Evolutionary conservation across 2,329 filamentous ascomycete genomes (phyloP).

Genomic region (Acarospora socialis): DNA sequence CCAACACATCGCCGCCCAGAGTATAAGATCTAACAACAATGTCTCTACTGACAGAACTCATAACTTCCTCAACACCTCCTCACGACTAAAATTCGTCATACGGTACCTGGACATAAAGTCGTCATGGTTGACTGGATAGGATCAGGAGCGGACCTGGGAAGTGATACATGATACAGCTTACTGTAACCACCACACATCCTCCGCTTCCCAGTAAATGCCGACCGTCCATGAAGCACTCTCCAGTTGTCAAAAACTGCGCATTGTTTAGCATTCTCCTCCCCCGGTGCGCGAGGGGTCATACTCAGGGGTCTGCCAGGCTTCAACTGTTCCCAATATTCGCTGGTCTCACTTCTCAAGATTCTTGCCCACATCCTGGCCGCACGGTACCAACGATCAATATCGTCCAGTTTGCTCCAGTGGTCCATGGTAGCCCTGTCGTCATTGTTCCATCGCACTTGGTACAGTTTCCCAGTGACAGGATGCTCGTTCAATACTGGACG

Average conservation of each 20-base stretch:
- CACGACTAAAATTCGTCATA: constrained; percentile 48
- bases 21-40: too few relatives aligned
- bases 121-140: constrained; percentile 53
- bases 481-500: constrained; percentile 60
- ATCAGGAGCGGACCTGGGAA: not conserved
- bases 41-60: too few relatives aligned
- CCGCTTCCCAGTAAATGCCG: constrained; percentile 66
- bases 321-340: constrained; percentile 70
- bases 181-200: constrained; percentile 86
- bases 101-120: constrained; percentile 67
- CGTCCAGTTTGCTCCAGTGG: too few relatives aligned
- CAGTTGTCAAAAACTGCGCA: constrained; percentile 81
- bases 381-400: constrained; percentile 55
- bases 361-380: constrained; percentile 62
- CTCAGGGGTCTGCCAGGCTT: constrained; percentile 62
- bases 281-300: constrained; percentile 29
- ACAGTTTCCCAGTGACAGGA: constrained; percentile 27
- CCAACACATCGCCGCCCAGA: too few relatives aligned
- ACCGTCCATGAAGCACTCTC: constrained; percentile 79
- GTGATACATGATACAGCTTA: constrained; percentile 33
- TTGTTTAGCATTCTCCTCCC: constrained; percentile 1
- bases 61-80: constrained; percentile 14
- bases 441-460: constrained; percentile 82
- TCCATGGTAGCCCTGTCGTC: constrained; percentile 62
- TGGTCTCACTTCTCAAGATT: constrained; percentile 49